phyloP scores from a whole-genome alignment of 1,284 basidiomycete genomes.

The Trametes sp. region DNA sequence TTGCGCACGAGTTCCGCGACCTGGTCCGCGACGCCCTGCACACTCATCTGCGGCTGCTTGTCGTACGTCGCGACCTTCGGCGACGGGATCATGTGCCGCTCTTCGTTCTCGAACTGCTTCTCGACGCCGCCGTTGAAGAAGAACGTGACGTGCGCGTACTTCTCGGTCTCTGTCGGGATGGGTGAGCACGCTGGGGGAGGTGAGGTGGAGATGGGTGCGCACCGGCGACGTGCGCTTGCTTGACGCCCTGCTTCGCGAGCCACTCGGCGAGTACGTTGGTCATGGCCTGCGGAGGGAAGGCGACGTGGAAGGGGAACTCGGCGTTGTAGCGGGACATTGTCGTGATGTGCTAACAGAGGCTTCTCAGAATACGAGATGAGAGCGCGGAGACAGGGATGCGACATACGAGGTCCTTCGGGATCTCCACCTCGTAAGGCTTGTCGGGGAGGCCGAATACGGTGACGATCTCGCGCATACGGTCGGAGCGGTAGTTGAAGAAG shows the following conservation, averaged over 20 bases:
- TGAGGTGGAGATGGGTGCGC: constrained; percentile 27
- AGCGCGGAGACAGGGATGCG: background rate
- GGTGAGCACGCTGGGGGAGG: constrained; percentile 1
- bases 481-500: constrained; percentile 95
- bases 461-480: constrained; percentile 90
- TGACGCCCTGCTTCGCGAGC: constrained; percentile 79
- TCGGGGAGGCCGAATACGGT: constrained; percentile 82
- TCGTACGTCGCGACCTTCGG: constrained; percentile 93
- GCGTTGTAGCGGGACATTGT: constrained; percentile 95
- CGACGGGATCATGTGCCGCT: constrained; percentile 87
- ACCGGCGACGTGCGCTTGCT: constrained; percentile 89
- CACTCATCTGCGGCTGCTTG: constrained; percentile 87
- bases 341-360: constrained; percentile 70
- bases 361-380: constrained; percentile 2
- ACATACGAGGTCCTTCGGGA: constrained; percentile 84
- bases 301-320: constrained; percentile 86
- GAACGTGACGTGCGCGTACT: constrained; percentile 95
- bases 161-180: constrained; percentile 77
- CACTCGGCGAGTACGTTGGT: constrained; percentile 92
- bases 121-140: constrained; percentile 97
- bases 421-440: constrained; percentile 81
- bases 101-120: constrained; percentile 86
- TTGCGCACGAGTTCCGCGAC: constrained; percentile 84
- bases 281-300: constrained; percentile 91
- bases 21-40: constrained; percentile 85